phyloP scores from a whole-genome alignment of 2,329 filamentous ascomycete genomes.

The Ophiostoma australiae region DNA sequence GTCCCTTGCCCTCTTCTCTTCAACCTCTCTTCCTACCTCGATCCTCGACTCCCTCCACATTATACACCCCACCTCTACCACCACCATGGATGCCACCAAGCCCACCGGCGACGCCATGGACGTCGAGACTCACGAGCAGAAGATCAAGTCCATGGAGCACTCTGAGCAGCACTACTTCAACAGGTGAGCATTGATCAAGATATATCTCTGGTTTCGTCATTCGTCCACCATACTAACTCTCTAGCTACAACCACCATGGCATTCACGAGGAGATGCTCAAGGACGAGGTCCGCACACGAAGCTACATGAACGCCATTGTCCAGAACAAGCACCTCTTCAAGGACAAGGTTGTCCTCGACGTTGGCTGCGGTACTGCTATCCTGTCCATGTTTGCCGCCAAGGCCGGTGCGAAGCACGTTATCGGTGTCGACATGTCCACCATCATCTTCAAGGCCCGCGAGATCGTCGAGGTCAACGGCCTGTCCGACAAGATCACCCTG shows the following conservation, averaged over 20 bases:
- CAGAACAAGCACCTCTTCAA: conserved; percentile 94
- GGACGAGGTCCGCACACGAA: conserved; percentile 94
- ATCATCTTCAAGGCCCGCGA: conserved; percentile 98
- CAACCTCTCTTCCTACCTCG: neutral
- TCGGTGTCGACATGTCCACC: conserved; percentile 98
- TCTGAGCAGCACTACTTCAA: conserved; percentile 99
- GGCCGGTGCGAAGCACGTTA: conserved; percentile 96
- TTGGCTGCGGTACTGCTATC: conserved; percentile 95
- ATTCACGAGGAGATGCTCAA: conserved; percentile 99
- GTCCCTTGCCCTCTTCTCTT: neutral
- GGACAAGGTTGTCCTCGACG: conserved; percentile 89
- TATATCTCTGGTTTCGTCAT: neutral
- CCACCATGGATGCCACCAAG: conserved; percentile 16
- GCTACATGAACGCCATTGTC: conserved; percentile 95
- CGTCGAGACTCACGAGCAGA: conserved; percentile 55
- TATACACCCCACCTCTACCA: neutral
- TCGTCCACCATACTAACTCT: conserved; percentile 23
- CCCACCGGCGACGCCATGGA: conserved; percentile 46
- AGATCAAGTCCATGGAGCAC: conserved; percentile 73
- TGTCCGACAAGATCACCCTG: conserved; percentile 93
- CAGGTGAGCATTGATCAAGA: conserved; percentile 53
- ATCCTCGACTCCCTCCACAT: neutral
- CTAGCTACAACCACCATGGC: conserved; percentile 95
- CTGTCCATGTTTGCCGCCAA: conserved; percentile 98
- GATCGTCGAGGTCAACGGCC: conserved; percentile 87